Base-by-base conservation (phyloP, 768 basidiomycete species). In the Lentinula boryana region DNA sequence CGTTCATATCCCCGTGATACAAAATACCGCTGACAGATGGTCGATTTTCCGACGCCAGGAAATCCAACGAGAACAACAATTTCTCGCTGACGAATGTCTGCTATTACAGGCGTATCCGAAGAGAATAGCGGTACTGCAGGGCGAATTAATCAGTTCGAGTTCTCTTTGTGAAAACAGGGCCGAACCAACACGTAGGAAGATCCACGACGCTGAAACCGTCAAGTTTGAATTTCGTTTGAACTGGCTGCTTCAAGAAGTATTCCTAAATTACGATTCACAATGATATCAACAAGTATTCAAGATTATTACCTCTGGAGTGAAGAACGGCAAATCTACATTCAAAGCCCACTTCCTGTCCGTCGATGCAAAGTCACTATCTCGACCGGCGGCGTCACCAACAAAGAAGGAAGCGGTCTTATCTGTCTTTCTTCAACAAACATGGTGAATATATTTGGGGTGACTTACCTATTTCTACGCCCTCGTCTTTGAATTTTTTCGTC, bases 21-120 rank as follows among this genome's bases (percentile, higher is more conserved):
- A 71, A 98, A 95, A 69, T 93, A 76, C 48, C 69, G 78, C 16
- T 76, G 76, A 71, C 80, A 98, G 72, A 97, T 91, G 0, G 88
- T 81, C 0, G 91, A 86, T 72, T 98, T 98, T 44, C 96, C 96
- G 41, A 82, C 62, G 64, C 77, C 78, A 1, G 82, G 82, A 63
- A 79, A 82, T 48, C 83, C 82, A 32, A 81, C 78, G 57, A 84
- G 83, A 2, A 84, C 35, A 5, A 83, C 73, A 3, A 80, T 67
- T 65, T 84, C 83, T 68, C 76, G 74, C 33, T 64, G 65, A 0
- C 62, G 65, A 1, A 70, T 63, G 63, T 61, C 18, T 4, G 82
- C 84, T 8, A 86, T 62, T 27, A 88, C 67, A 0, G 83, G 79
- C 0, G 78, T 73, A 5, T 78, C 80, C 3, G 85, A 83, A 3